Conservation (phyloP, 148 eudicot species). For the Pharnaceum exiguum region DNA sequence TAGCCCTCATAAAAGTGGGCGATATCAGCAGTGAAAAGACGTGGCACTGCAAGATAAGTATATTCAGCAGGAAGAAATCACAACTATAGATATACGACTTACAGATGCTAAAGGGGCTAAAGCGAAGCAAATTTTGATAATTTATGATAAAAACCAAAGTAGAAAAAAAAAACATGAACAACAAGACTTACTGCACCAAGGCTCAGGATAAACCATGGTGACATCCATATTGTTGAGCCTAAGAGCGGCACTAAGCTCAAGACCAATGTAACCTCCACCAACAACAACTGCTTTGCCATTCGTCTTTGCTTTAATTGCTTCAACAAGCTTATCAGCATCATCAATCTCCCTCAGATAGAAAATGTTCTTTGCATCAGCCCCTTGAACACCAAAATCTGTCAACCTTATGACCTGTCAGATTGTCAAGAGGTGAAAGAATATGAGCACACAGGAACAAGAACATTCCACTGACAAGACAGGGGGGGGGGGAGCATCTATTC, state of each 20-base stretch:
- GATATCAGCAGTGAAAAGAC: slow-evolving; percentile 87
- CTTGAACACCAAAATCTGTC: slow-evolving; percentile 88
- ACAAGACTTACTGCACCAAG: slow-evolving; percentile 96
- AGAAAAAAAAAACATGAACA: background rate
- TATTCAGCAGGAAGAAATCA: background rate
- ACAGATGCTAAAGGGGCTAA: no score
- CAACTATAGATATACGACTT: no score
- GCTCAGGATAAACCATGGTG: slow-evolving; percentile 97
- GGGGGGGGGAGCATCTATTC: no score
- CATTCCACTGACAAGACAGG: background rate
- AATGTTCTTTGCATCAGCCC: slow-evolving; percentile 92
- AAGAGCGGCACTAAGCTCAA: slow-evolving; percentile 90
- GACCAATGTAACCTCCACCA: slow-evolving; percentile 99
- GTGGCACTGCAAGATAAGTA: slow-evolving; percentile 72
- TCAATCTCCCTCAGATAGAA: slow-evolving; percentile 86
- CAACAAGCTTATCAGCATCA: slow-evolving; percentile 88
- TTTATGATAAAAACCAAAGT: background rate
- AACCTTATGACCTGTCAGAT: slow-evolving; percentile 63
- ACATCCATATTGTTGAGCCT: slow-evolving; percentile 75
- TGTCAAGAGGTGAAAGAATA: background rate
- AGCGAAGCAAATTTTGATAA: no score
- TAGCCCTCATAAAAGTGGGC: slow-evolving; percentile 92
- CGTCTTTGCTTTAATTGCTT: slow-evolving; percentile 74
- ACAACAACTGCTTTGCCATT: slow-evolving; percentile 83
- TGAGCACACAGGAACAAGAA: background rate